Base-by-base conservation (phyloP, 2,329 filamentous ascomycete species). In the Xylariaceae sp. region DNA sequence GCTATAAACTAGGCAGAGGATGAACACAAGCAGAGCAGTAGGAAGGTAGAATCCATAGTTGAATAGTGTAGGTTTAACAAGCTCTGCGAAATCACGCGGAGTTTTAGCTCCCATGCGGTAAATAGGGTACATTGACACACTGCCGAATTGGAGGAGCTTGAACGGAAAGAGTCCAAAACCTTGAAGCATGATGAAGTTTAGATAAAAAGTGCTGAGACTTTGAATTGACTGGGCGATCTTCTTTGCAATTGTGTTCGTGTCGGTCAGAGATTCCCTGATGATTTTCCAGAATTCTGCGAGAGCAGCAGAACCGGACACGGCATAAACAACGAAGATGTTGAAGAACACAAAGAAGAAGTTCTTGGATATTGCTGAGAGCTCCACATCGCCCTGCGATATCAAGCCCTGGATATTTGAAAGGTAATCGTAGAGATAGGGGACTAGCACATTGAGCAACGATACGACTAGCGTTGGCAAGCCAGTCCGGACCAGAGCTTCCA, bases 281-380 rank as follows among this genome's bases (percentile, higher is more conserved):
- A 88, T 82, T 27, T 79, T 78, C 72, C 85, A 85, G 67, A 96
- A 89, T 48, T 87, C 84, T 32, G 88, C 85, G 73, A 89, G 60
- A 15, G 67, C 67, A 1, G 85, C 91, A 4, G 92, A 91, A 48
- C 89, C 89, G 39, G 96, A 89, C 21, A 94, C 82, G 1, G 93
- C 95, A 70, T 97, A 97, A 37, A 97, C 84, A 44, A 97, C 83
- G 74, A 99, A 99, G 52, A 97, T 91, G 74, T 99, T 99, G 83
- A 99, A 97, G 73, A 99, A 99, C 8, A 89, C 92, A 70, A 99
- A 99, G 80, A 97, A 96, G 75, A 97, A 99, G 73, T 97, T 99
- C 76, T 99, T 99, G 48, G 91, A 96, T 61, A 99, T 93, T 37
- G 95, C 81, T 0, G 94, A 97, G 6, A 99, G 80, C 72, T 97